Evolutionary conservation across 495 filamentous ascomycete genomes (phyloP), one percentile per base, ranked within the genome.

Genomic region (Friedmanniomyces endolithicus): DNA sequence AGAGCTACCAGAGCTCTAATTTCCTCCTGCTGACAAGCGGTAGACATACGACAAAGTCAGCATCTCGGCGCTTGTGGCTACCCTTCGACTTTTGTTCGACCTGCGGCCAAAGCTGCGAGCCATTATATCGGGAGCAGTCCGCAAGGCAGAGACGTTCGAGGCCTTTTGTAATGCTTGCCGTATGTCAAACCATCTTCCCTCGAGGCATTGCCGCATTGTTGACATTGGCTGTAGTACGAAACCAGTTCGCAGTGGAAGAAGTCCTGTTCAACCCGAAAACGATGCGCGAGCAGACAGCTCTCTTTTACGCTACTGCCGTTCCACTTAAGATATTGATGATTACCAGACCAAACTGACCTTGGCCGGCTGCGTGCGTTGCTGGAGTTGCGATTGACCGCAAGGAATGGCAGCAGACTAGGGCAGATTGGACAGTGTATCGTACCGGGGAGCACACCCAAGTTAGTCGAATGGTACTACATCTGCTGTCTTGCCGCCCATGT

Each of bases 31-130:
- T 41, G 29, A 61, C 31, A 6, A 7, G 6, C 9, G 24, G 11
- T 57, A 85, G 82, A 83, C 77, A n/a, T 87, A 87, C 65, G 84
- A 87, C 62, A 66, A 68, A 19, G 68, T 74, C 31, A 65, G 76
- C 11, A 73, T 84, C 25, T 77, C 82, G 0, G 69, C 72, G 3
- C 71, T 87, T 16, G 63, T 84, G 8, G 70, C 71, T 0, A 82
- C 82, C 16, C 60, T 86, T 24, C 61, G 65, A 4, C 68, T 75
- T 50, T 70, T 83, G 3, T 79, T 85, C 56, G 66, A 73, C 23
- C 69, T 71, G 31, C 74, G 78, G 44, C 65, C 71, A 19, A 40
- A 63, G 0, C 51, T 78, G 16, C 59, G 72, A 43, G 77, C 80
- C 29, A 62, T 87, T 22, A 76, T 85, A 43, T 70, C 81, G 0